Evolutionary conservation across 192 early-diverging fungal genomes (phyloP).

Genomic region (Glomus cerebriforme): DNA sequence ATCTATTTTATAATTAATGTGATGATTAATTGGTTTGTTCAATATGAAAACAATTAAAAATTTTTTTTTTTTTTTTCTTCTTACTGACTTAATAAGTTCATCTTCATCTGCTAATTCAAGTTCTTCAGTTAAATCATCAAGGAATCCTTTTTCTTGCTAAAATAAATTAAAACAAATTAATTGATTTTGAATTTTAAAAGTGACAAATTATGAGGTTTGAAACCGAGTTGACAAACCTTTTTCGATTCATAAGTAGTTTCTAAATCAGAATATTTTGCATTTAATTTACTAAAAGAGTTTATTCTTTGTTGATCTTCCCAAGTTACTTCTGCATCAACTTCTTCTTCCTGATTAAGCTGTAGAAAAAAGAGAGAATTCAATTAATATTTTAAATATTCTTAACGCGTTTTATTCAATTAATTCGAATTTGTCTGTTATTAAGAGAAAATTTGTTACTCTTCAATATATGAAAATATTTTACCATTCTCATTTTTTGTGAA

Average conservation of each 20-base stretch:
- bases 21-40: background rate
- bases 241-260: conserved; percentile 79
- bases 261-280: conserved; percentile 70
- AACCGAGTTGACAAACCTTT: conserved; percentile 63
- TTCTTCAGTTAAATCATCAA: conserved; percentile 91
- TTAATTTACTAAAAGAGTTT: conserved; percentile 90
- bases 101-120: conserved; percentile 93
- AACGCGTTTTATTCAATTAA: background rate
- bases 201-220: too few species aligned
- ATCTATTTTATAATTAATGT: conserved; percentile 42
- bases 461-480: background rate
- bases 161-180: background rate
- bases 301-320: conserved; percentile 98
- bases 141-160: conserved; percentile 80
- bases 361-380: background rate
- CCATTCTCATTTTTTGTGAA: background rate
- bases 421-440: background rate
- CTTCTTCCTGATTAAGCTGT: conserved; percentile 65
- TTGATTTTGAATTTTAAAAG: background rate
- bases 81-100: conserved; percentile 33
- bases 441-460: background rate
- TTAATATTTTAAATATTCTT: background rate
- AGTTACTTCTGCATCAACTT: conserved; percentile 88
- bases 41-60: too few species aligned
- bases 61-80: background rate